Evolutionary conservation across 2,329 filamentous ascomycete species (phyloP).

Genomic region (Trichoderma brevicompactum): DNA sequence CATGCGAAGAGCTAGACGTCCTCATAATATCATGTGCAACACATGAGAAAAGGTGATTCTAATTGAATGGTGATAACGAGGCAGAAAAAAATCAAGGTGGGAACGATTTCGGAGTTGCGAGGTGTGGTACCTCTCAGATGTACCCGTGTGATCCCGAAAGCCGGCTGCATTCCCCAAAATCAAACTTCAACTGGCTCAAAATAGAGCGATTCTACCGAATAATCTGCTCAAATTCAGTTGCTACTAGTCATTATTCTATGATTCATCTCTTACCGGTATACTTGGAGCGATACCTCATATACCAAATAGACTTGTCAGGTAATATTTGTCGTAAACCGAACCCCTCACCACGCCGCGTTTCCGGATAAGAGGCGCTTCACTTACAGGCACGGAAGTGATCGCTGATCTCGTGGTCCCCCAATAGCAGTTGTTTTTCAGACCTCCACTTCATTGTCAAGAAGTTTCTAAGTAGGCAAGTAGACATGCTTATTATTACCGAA

Average conservation of each 20-base stretch:
- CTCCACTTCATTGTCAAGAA: too few relatives aligned
- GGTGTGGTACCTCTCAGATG: constrained; percentile 20
- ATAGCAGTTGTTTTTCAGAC: not conserved
- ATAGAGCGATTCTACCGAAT: not conserved
- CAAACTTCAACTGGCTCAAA: not conserved
- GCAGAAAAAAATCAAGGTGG: constrained; percentile 20
- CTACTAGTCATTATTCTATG: not conserved
- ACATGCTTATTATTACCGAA: too few relatives aligned
- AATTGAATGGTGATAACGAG: constrained; percentile 3
- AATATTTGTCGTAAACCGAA: not conserved
- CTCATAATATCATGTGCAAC: constrained; percentile 1
- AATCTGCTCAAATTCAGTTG: not conserved
- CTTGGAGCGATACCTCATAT: not conserved
- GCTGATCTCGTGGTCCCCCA: constrained; percentile 4
- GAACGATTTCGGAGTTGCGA: constrained; percentile 26
- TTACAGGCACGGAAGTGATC: constrained; percentile 11
- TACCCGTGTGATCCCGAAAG: constrained; percentile 28
- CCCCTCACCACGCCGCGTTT: not conserved
- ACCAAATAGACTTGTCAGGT: not conserved
- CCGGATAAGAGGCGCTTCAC: not conserved
- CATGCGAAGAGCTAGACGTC: not conserved
- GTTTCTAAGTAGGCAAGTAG: too few relatives aligned
- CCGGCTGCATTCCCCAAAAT: not conserved
- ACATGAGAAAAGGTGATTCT: not conserved
- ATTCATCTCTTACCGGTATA: not conserved